Base-by-base conservation (phyloP, 1,284 basidiomycete genomes). In the Cryptococcus hybrid region DNA sequence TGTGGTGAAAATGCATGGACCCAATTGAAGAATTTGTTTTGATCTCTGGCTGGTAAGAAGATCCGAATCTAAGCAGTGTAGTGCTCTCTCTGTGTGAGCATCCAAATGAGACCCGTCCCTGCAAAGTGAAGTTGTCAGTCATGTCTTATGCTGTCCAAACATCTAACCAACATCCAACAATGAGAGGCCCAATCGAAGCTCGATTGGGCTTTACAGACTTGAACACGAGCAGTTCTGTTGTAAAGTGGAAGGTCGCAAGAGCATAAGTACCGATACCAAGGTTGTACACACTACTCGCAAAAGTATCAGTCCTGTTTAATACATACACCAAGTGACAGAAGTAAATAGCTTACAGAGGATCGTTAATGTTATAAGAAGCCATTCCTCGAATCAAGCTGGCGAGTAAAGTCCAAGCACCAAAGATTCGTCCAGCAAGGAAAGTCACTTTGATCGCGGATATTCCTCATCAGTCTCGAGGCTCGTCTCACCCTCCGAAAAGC, bases 221-320 rank as follows among this genome's bases (percentile, higher is more conserved):
- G 79, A 88, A 98, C 63, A 95, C 83, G 69, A 93, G 77, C 56
- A 90, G 76, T 78, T 99, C 95, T 34, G 89, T 87, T 38, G 83
- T 82, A 73, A 96, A 97, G 80, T 99, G 95, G 9, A 82, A 84
- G 63, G 94, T 88, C 0, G 92, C 94, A 66, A 97, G 86, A 60
- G 90, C 84, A 78, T 94, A 98, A 39, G 90, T 88, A 72, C 88
- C 82, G 61, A 95, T 79, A 13, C 90, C 84, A 76, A 98, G 86
- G 74, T 95, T 87, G 79, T 97, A 99, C 30, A 92, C 78, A n/a
- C 92, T 95, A 66, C 4, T 37, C 8, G 39, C 18, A 11, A 12
- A 11, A 42, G 40, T 5, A 42, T 30, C 15, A 24, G 13, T 15
- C 35, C 12, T 45, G 9, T 42, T 18, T 18, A 18, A 12, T 6